Evolutionary conservation across 495 filamentous ascomycete genomes (phyloP), one percentile per base, ranked within the genome.

Genomic region (Xylaria grammica): DNA sequence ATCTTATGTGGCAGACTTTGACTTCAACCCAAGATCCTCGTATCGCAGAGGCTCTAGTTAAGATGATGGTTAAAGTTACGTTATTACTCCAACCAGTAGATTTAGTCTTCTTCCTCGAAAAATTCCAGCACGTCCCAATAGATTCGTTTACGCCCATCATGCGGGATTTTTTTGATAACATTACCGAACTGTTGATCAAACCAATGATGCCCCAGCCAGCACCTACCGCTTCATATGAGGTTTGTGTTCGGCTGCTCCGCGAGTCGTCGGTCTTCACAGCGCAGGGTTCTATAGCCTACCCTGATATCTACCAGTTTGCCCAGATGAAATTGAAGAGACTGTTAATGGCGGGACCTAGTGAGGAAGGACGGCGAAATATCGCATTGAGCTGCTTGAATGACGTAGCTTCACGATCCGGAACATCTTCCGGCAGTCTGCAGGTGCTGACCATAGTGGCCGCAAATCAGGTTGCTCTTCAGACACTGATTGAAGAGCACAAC

Each of bases 1-100:
- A 97, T 67, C 82, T 85, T 11, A 85, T 97, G 49, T 99, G 96
- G 95, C 86, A 89, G 58, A 90, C 92, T 0, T 85, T 96, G 22
- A 88, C 86, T 2, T 88, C 89, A 27, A 95, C 91, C 59, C 91
- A 91, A 68, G 92, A 98, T 74, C 90, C 92, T 13, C 85, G 93
- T 56, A 87, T 94, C 38, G 90, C 92, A 19, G 87, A 89, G 26
- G 93, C 94, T 40, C 84, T 94, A 10, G 75, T 96, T 60, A 73
- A 73, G 17, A 96, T 97, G 90, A 82, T 94, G n/a, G 73, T 69
- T 6, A 82, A 83, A 20, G 90, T 93, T 30, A 77, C 90, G 42
- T 74, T 78, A 45, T 81, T 93, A 49, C 86, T 90, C 60, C 71
- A 79, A 0, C 77, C 83, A 22, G 74, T 81, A 0, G 75, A 79